Evolutionary conservation across 208 protist genomes (phyloP), one percentile per base, ranked within the genome.

Genomic region (Wallacemonas sp.): DNA sequence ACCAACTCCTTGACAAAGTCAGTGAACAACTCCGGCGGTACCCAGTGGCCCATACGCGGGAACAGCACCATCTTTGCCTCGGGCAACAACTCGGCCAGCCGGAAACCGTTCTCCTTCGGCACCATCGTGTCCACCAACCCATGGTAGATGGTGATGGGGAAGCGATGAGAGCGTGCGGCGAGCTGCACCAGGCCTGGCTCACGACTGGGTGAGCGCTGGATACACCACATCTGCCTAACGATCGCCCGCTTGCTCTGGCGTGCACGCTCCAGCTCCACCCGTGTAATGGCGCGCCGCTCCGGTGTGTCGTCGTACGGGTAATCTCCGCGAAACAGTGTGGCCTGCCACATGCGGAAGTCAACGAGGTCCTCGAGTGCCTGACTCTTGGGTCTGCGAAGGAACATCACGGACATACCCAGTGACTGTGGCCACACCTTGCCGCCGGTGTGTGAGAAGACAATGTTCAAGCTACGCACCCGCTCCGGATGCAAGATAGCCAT

Each of bases 41-140:
- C 60, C 37, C 63, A 54, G 68, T 94, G 88, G 1, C 80, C 84
- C 38, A 91, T 67, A 13, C 37, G 50, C 3, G 85, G 80, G 55
- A 82, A 87, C 12, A 91, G 50, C 6, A 94, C 83, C n/a, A 94
- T 63, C 71, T 87, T 91, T n/a, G 82, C 71, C 2, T 66, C 48
- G 3, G 70, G 70, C 24, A 94, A 60, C 39, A 73, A 10, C 38
- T 81, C 69, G 0, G 80, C 85, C 41, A 91, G 63, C 22, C 72
- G 64, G 60, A 79, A 59, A 6, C 80, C 82, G 65, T 92, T 91
- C 52, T 78, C 70, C 17, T 80, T 71, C 0, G 88, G 85, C 24
- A 94, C 75, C 32, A 90, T 48, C 19, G 66, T 46, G 58, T 94
- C 88, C 30, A 57, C 34, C 60, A 66, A 38, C 26, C 88, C 88